Base-by-base conservation (phyloP, 208 protist genomes). In the Strigomonas culicis region DNA sequence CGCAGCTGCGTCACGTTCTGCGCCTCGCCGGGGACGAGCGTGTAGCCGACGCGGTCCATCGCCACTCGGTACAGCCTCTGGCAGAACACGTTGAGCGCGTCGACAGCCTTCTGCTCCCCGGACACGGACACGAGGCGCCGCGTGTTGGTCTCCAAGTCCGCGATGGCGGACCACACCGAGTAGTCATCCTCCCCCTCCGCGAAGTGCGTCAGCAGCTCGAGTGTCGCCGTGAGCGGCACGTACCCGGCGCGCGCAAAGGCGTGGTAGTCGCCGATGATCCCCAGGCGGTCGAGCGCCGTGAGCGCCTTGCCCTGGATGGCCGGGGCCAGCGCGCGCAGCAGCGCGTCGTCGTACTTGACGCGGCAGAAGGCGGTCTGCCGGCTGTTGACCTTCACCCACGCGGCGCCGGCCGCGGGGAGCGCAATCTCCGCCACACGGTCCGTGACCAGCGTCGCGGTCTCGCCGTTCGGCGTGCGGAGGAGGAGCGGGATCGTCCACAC, bases 311-410 rank as follows among this genome's bases (percentile, higher is more conserved):
- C 25, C 31, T 50, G 1, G 34, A 95, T 51, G 6, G 79, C 74
- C 21, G 60, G 28, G n/a, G 77, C 51, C 24, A 95, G 74, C 10
- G 21, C 31, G n/a, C 56, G 46, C 13, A 91, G 59, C 46, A 92
- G 57, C 24, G 70, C 63, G n/a, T 75, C 63, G 31, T 66, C 59
- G 70, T 95, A 95, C 43, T 72, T 61, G 22, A 92, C 84, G 25
- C 88, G 83, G 68, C 85, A 92, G 68, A 95, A 92, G 31, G 80
- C 77, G 41, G 79, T 77, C 58, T 86, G 81, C 21, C 78, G 71
- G 63, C 63, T 83, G 72, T 86, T 86, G 36, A 91, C 76, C 66
- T 95, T 92, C 27, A 86, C 71, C 79, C 80, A 95, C 24, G 75
- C 55, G 25, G 59, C 51, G 1, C 34, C 41, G 7, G 52, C 51